Evolutionary conservation across 2,329 filamentous ascomycete genomes (phyloP).

Genomic region (Rasamsonia emersonii): DNA sequence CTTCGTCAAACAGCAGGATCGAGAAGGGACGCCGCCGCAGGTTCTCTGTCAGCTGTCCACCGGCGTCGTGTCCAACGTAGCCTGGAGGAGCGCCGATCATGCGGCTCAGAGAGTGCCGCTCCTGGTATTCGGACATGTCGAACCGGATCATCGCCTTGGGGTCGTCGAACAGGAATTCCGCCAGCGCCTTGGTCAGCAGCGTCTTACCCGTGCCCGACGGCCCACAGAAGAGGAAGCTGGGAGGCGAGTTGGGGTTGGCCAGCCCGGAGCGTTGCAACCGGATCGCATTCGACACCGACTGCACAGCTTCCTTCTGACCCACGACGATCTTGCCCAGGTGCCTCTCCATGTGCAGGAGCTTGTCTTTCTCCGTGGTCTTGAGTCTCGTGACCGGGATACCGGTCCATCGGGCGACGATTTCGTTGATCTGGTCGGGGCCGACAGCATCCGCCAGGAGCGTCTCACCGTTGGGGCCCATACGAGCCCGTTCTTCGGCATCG

Average conservation of each 20-base stretch:
- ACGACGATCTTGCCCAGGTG: constrained; percentile 76
- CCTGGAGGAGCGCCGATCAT: constrained; percentile 98
- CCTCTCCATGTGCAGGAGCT: constrained; percentile 94
- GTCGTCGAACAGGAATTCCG: constrained; percentile 97
- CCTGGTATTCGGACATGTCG: constrained; percentile 99
- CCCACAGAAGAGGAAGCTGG: constrained; percentile 97
- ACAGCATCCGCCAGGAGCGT: constrained; percentile 85
- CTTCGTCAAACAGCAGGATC: constrained; percentile 93
- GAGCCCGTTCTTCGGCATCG: constrained; percentile 56
- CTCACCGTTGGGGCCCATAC: constrained; percentile 53
- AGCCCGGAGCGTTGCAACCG: constrained; percentile 90
- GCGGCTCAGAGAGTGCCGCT: constrained; percentile 85
- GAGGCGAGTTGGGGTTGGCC: constrained; percentile 90
- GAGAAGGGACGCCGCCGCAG: constrained; percentile 94
- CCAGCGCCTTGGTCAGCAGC: constrained; percentile 88
- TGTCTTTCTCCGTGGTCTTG: constrained; percentile 94
- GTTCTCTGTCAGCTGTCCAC: constrained; percentile 90
- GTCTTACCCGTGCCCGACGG: constrained; percentile 98
- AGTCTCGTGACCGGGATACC: constrained; percentile 93
- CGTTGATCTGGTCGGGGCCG: constrained; percentile 96
- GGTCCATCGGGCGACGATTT: constrained; percentile 96
- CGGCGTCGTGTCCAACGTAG: constrained; percentile 93
- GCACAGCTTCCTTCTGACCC: constrained; percentile 88
- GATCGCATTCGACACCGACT: constrained; percentile 90
- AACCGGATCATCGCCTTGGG: constrained; percentile 96